Percentiles rank a stretch among this genome's conserved stretches.
Conservation (phyloP, 108 stramenopile species). For the Cyclostephanos tholiformis region DNA sequence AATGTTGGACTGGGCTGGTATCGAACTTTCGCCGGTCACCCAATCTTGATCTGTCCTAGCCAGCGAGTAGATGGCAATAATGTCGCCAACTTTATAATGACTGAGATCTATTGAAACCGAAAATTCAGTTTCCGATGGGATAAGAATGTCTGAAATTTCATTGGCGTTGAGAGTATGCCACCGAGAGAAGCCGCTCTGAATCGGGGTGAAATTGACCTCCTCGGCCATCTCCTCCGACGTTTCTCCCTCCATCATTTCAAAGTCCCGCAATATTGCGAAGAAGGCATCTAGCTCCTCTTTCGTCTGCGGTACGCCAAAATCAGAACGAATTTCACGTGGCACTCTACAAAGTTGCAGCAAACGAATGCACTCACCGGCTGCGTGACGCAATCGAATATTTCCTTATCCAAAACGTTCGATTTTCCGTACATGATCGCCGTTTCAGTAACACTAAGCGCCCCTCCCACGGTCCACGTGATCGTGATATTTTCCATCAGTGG, state of each 20-base stretch:
- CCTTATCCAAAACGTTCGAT: slow-evolving; percentile 57
- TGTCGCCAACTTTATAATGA: slow-evolving; percentile 50
- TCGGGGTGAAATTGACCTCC: slow-evolving; percentile 39
- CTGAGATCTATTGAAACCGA: slow-evolving; percentile 54
- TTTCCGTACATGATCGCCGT: slow-evolving; percentile 73
- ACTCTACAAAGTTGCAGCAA: background rate
- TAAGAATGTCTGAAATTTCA: background rate
- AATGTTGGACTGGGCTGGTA: slow-evolving; percentile 82
- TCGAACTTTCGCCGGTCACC: slow-evolving; percentile 29
- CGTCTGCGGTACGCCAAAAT: slow-evolving; percentile 5
- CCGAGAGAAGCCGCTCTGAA: slow-evolving; percentile 38
- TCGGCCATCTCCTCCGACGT: slow-evolving; percentile 39
- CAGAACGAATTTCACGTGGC: background rate
- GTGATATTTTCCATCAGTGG: slow-evolving; percentile 30
- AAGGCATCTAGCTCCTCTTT: slow-evolving; percentile 44
- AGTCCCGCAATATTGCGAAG: slow-evolving; percentile 38
- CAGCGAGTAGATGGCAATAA: slow-evolving; percentile 59
- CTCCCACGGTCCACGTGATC: slow-evolving; percentile 85
- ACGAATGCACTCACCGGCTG: slow-evolving; percentile 41
- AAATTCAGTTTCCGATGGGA: slow-evolving; percentile 59
- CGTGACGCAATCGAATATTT: slow-evolving; percentile 52
- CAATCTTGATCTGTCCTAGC: slow-evolving; percentile 76
- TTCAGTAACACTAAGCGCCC: slow-evolving; percentile 72
- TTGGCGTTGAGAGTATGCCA: slow-evolving; percentile 32
- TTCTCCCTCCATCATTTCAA: slow-evolving; percentile 44